Evolutionary conservation across 1,284 basidiomycete genomes (phyloP), one percentile per base, ranked within the genome.

Genomic region (Agaricales sp.): DNA sequence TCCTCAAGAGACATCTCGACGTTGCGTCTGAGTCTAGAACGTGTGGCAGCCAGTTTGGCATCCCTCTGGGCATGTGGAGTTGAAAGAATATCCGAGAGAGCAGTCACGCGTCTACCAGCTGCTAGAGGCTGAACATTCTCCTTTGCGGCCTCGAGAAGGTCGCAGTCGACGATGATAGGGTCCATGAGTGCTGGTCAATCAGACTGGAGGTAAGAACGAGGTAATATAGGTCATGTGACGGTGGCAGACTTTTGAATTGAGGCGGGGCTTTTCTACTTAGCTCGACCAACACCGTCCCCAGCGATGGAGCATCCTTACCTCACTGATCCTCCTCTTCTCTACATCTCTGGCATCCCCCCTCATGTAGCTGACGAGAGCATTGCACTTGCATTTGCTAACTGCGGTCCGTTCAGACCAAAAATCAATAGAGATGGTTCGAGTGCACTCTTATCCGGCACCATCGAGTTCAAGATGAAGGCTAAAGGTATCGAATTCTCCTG

Each of bases 81-180:
- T 14, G 79, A 67, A 35, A 89, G 69, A 50, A 87, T 73, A 43
- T 76, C 73, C 16, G 84, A 83, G 46, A 89, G 71, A 0, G 86
- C 74, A 6, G 85, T 85, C 47, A 83, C 86, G 55, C 82, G 74
- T 47, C 86, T 73, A 13, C 86, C 86, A 3, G 75, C 71, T 3
- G 80, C 82, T 13, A 89, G 73, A 43, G 84, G 86, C 59, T 86
- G 86, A 35, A 89, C 84, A 57, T 89, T 89, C 64, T 89, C 86
- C 61, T 89, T 89, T 3, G 83, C 77, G 2, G 84, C 84, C 58
- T 88, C 85, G n/a, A 89, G 71, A 1, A 88, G 67, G 57, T 87
- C 86, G 54, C 79, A 82, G 63, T 89, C 85, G 45, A 89, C 80
- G 43, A 88, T 77, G 25, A 57, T 4, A 16, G 48, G 41, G 11